Percentiles rank a stretch among this genome's conserved stretches.
These are phyloP conservation scores for Microstroma glucosiphilum DNA, from an alignment of 1,284 basidiomycete species.

Conservation along the genomic window DNA sequence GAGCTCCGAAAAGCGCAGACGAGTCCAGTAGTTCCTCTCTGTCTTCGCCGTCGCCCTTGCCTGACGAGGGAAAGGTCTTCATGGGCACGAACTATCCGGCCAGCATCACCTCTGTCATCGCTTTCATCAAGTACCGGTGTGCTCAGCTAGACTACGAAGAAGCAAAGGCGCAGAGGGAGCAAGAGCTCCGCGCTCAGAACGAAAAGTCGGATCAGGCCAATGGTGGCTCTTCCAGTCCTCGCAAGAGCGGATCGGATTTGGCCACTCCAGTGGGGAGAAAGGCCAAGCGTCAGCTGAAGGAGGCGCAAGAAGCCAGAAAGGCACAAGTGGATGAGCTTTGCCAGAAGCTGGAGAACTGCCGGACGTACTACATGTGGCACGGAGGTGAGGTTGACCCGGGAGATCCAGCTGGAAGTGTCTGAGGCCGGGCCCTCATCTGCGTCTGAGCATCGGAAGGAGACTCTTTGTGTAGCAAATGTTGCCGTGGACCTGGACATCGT, in stretches of 20 bases:
- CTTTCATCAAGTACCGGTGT: constrained; percentile 20
- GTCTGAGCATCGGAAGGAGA: too few species aligned
- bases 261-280: constrained; percentile 21
- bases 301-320: constrained; percentile 24
- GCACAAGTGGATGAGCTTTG: constrained; percentile 20
- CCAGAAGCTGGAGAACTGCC: constrained; percentile 20
- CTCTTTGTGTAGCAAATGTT: too few species aligned
- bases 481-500: too few species aligned
- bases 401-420: not conserved
- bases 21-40: not conserved
- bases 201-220: constrained; percentile 10
- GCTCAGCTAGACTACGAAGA: constrained; percentile 26
- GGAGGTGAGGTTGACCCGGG: constrained; percentile 2
- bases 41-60: not conserved
- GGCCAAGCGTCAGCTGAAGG: constrained; percentile 26
- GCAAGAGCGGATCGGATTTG: not conserved
- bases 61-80: constrained; percentile 14
- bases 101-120: constrained; percentile 20
- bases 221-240: not conserved
- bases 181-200: constrained; percentile 13
- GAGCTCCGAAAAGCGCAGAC: not conserved
- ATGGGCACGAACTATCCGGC: constrained; percentile 28
- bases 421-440: not conserved
- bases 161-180: constrained; percentile 20
- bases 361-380: constrained; percentile 24